Conservation (phyloP, 1,139 yeast genomes). For the Geotrichum macrosporum region DNA sequence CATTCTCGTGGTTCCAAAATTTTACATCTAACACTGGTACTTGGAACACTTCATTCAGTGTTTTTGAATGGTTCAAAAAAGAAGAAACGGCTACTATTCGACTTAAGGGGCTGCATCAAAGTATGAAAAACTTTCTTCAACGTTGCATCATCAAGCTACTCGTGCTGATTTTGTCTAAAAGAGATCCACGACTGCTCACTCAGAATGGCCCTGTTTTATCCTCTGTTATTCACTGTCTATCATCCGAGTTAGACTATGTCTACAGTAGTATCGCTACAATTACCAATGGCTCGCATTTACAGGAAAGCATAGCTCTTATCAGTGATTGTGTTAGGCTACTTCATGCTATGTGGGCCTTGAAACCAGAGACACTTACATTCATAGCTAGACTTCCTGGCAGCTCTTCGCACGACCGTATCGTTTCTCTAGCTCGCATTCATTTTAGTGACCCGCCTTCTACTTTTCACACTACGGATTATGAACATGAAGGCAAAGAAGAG, state of each 20-base stretch:
- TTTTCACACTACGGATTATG: slow-evolving; percentile 10
- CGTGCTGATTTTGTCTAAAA: slow-evolving; percentile 14
- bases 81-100: not conserved
- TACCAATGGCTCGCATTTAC: not conserved
- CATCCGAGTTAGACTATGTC: slow-evolving; percentile 22
- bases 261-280: slow-evolving; percentile 13
- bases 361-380: slow-evolving; percentile 21
- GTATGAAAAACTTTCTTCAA: slow-evolving; percentile 1
- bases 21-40: not conserved
- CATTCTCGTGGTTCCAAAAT: slow-evolving; percentile 1
- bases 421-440: slow-evolving; percentile 54
- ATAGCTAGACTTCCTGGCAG: slow-evolving; percentile 23
- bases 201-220: slow-evolving; percentile 4
- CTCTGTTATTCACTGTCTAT: slow-evolving; percentile 19
- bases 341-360: slow-evolving; percentile 28
- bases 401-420: slow-evolving; percentile 45
- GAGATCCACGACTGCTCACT: slow-evolving; percentile 16
- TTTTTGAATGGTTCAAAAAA: not conserved
- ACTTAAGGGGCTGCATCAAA: not conserved
- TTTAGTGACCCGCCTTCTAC: slow-evolving; percentile 39
- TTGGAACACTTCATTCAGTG: slow-evolving; percentile 1
- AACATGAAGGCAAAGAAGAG: slow-evolving; percentile 12
- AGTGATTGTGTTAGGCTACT: slow-evolving; percentile 26
- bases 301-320: slow-evolving; percentile 18
- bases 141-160: slow-evolving; percentile 21